Base-by-base conservation (phyloP, 2,329 filamentous ascomycete genomes). In the Zasmidium citrigriseum region DNA sequence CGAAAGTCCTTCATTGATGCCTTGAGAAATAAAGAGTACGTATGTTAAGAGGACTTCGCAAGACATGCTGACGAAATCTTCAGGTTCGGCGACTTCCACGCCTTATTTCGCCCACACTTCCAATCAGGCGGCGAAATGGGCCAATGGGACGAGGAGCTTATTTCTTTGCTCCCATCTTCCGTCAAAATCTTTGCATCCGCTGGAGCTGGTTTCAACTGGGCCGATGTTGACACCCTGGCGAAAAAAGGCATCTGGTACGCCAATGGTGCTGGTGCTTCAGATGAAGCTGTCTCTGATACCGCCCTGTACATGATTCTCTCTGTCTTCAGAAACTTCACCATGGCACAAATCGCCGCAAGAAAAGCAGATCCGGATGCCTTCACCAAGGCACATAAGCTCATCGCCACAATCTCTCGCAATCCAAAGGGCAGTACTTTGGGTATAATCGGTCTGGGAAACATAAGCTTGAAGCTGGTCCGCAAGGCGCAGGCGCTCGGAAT, bases 241-340 rank as follows among this genome's bases (percentile, higher is more conserved):
- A 76, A 83, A 60, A 80, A 80, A 70, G 87, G 85, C 44, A 83
- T 89, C 62, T 73, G 86, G 52, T 91, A 90, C 75, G 90, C 88
- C 78, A 90, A 91, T 74, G 82, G 85, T 2, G 88, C 87, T 1
- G 80, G 84, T 2, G 86, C 88, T 0, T 87, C 86, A 23, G 86
- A 86, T 16, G 88, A 91, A 67, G 85, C 88, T 1, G 88, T 90
- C 2, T 87, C 88, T 51, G 89, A 91, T 71, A 85, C 89, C 61
- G 84, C 86, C n/a, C 77, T 89, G 34, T 86, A 85, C 65, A 82
- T 88, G 65, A 83, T 91, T 64, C 82, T 91, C 49, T 83, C 84
- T 5, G 86, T 84, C 18, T 91, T 90, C 76, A 85, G 88, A 50
- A 80, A 84, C 48, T 80, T 91, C 11, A 79, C 84, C 1, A 89